phyloP scores from a whole-genome alignment of 768 basidiomycete species.

The Termitomyces sp. region DNA sequence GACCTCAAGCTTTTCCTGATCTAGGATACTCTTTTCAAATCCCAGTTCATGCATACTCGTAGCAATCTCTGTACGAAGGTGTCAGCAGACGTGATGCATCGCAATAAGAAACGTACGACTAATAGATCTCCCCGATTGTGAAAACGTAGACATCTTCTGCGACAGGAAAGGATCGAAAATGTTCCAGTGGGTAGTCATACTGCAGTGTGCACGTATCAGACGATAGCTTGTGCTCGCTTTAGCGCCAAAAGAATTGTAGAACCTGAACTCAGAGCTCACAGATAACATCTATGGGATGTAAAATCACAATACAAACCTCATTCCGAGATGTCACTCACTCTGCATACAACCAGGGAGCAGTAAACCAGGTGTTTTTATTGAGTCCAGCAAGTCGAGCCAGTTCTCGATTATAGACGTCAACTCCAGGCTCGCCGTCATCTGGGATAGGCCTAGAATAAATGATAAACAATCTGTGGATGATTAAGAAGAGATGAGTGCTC shows the following conservation, averaged over 20 bases:
- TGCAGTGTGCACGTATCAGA: conserved; percentile 68
- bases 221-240: conserved; percentile 58
- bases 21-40: conserved; percentile 37
- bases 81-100: not conserved
- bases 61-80: conserved; percentile 53
- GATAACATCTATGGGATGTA: conserved; percentile 50
- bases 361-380: conserved; percentile 76
- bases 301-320: not conserved
- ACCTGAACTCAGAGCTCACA: conserved; percentile 37
- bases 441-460: conserved; percentile 47
- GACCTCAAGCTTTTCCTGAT: conserved; percentile 50
- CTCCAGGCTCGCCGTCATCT: conserved; percentile 70
- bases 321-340: conserved; percentile 52
- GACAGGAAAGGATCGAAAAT: conserved; percentile 76
- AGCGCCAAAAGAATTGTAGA: not conserved
- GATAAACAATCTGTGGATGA: not conserved
- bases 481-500: conserved; percentile 16
- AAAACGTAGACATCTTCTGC: conserved; percentile 80
- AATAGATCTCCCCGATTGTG: conserved; percentile 71
- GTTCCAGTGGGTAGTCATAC: conserved; percentile 62
- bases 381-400: conserved; percentile 43
- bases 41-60: conserved; percentile 65
- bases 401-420: conserved; percentile 73
- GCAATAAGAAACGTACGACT: conserved; percentile 46
- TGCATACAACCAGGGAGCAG: conserved; percentile 92